Evolutionary conservation across 208 protist species (phyloP).

Genomic region (Trypanosoma congolense): DNA sequence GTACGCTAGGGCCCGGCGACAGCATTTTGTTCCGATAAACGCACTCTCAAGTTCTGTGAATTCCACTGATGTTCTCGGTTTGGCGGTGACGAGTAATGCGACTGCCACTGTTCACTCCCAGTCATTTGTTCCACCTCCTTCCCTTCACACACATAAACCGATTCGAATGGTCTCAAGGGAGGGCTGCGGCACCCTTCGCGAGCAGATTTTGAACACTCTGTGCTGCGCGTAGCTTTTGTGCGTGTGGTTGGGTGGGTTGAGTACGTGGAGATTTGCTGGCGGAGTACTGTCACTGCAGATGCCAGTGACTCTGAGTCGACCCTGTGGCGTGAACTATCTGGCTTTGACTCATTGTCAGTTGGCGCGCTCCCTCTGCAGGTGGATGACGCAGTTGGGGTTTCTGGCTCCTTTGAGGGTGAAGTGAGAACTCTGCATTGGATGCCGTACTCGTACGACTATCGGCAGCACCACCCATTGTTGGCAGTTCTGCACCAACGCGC

Average conservation of each 20-base stretch:
- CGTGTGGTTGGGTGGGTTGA: constrained; percentile 22
- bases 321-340: constrained; percentile 14
- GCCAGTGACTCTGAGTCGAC: background rate
- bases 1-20: background rate
- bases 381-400: background rate
- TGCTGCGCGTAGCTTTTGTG: constrained; percentile 21
- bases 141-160: background rate
- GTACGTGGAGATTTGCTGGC: constrained; percentile 15
- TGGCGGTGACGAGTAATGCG: background rate
- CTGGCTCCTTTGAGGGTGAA: constrained; percentile 1
- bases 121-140: background rate
- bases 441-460: constrained; percentile 21
- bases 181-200: background rate
- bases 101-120: background rate
- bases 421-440: constrained; percentile 40
- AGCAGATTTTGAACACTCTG: background rate
- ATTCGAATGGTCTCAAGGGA: background rate
- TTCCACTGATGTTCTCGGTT: background rate
- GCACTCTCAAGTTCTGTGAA: constrained; percentile 2
- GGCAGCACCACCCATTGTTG: constrained; percentile 30
- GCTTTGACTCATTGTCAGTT: constrained; percentile 9
- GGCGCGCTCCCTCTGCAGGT: constrained; percentile 9
- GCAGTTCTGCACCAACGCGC: constrained; percentile 31
- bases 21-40: constrained; percentile 4
- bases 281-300: background rate